These are phyloP conservation scores for Beauveria australis DNA, from an alignment of 2,329 filamentous ascomycete species.

Conservation along the genomic window DNA sequence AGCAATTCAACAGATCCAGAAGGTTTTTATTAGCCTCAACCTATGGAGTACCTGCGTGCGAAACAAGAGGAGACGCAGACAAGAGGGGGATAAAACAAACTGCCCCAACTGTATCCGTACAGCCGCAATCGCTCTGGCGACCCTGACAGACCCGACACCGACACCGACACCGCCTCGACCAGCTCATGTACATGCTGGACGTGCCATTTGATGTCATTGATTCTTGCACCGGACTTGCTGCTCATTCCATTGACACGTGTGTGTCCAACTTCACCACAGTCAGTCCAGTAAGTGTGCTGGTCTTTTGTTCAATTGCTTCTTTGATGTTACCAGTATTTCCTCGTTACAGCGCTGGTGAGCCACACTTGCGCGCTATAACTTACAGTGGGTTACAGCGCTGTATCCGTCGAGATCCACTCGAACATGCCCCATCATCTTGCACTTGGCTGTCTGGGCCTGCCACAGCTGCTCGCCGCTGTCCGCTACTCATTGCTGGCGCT, in stretches of 20 bases:
- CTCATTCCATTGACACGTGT: too few relatives aligned
- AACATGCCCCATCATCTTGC: background rate
- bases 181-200: background rate
- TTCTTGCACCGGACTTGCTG: too few relatives aligned
- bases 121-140: constrained; percentile 1
- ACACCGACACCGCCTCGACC: background rate
- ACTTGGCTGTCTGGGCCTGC: background rate
- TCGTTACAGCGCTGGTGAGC: background rate
- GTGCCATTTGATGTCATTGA: background rate
- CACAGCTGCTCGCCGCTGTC: background rate
- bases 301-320: background rate
- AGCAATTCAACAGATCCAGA: constrained; percentile 10
- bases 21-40: constrained; percentile 8
- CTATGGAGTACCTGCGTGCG: background rate
- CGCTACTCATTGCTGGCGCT: background rate
- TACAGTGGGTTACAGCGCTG: background rate
- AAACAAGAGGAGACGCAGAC: background rate
- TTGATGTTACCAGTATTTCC: background rate
- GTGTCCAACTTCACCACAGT: background rate
- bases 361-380: background rate
- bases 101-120: constrained; percentile 7
- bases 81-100: background rate
- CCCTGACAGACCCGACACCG: background rate
- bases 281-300: background rate
- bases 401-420: background rate